Base-by-base conservation (phyloP, 2,329 filamentous ascomycete genomes). In the Penicillium corylophilum region DNA sequence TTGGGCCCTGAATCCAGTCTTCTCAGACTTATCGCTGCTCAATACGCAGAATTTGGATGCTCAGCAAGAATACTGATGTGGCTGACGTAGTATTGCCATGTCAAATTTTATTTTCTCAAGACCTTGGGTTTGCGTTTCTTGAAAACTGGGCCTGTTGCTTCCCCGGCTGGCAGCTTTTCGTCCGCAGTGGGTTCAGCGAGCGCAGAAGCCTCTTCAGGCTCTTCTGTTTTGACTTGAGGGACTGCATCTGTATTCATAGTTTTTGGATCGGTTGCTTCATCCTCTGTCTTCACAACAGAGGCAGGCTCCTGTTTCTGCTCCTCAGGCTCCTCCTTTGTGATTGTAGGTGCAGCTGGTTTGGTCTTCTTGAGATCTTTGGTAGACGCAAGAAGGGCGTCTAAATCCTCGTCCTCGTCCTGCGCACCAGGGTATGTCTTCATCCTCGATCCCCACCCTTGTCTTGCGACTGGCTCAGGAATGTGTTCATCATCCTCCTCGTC, bases 71-170 rank as follows among this genome's bases (percentile, higher is more conserved):
- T 38, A 7, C 7, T 36, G 38, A 16, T 41, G 15, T 41, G 4
- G n/a, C 26, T 41, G 22, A 26, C n/a, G 2, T 7, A 8, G 12
- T 38, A 15, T 33, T 15, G 3, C 31, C 33, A 24, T 4, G 13
- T 22, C 1, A 20, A 4, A 28, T 18, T 2, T 55, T 63, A 74
- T 64, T 70, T 71, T 60, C 69, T 73, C 60, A 69, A 68, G 44
- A 67, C 61, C 61, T 77, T 79, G 2, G 74, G 68, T 57, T 76
- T 78, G 56, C 76, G 75, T 57, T 77, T 78, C 59, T 78, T 79
- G 67, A 79, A 79, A 20, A 78, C 60, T 36, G 77, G 67, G 3
- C 68, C 70, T 4, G 66, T 49, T 5, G 53, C 48, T 28, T 67
- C 66, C 45, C 67, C 61, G 4, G 36, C 44, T 26, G 60, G 60